Percentiles rank a stretch among this genome's conserved stretches.
Evolutionary conservation across 2,329 filamentous ascomycete genomes (phyloP).

Genomic region (Sclerotinia glacialis): DNA sequence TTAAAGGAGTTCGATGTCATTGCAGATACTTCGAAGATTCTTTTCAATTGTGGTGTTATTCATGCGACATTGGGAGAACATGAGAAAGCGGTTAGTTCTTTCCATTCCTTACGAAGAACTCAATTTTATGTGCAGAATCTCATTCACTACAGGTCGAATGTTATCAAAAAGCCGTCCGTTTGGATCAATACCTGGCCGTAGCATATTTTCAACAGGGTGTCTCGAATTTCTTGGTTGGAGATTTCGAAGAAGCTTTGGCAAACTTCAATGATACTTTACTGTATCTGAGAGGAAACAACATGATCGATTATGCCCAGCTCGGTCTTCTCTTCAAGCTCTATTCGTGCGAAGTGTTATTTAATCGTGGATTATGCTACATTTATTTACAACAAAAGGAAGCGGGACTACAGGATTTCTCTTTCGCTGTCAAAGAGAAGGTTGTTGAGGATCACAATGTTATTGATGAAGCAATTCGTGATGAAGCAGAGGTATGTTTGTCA

Average conservation of each 20-base stretch:
- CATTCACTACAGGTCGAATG: constrained; percentile 71
- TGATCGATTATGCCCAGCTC: constrained; percentile 96
- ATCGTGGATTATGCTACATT: constrained; percentile 94
- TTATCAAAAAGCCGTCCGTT: constrained; percentile 84
- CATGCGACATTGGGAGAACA: constrained; percentile 95
- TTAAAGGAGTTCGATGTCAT: constrained; percentile 81
- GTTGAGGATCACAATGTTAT: constrained; percentile 97
- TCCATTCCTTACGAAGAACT: constrained; percentile 6
- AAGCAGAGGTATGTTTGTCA: constrained; percentile 69
- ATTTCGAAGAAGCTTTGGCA: constrained; percentile 94
- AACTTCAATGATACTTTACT: constrained; percentile 98
- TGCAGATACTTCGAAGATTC: constrained; percentile 92
- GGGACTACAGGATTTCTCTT: constrained; percentile 86
- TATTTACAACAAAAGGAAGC: constrained; percentile 89
- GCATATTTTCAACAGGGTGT: constrained; percentile 98
- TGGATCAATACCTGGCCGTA: constrained; percentile 94
- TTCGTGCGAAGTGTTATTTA: constrained; percentile 97
- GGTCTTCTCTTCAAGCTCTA: constrained; percentile 95
- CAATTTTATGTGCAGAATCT: neutral
- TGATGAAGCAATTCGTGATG: constrained; percentile 90
- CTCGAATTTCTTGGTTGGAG: constrained; percentile 93
- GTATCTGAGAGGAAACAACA: constrained; percentile 91
- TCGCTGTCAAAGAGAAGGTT: constrained; percentile 91
- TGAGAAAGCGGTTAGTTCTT: constrained; percentile 76
- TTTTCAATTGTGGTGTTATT: constrained; percentile 98